phyloP scores from a whole-genome alignment of 1,139 yeast species.

The Sugiyamaella sp. region DNA sequence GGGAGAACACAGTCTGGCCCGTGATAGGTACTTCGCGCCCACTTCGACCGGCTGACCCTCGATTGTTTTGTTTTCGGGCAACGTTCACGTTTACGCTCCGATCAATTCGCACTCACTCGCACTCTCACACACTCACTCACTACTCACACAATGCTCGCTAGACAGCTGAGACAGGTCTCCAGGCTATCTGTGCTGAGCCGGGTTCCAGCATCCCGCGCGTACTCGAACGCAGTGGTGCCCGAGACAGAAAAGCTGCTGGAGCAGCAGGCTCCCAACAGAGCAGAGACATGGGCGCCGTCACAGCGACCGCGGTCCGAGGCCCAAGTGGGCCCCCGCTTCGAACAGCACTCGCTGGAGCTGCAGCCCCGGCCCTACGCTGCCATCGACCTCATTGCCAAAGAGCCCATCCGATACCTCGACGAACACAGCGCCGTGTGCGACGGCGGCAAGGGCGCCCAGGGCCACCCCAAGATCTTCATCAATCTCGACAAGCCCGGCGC shows the following conservation, averaged over 20 bases:
- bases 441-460: constrained; percentile 77
- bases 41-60: too few species aligned
- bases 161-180: constrained; percentile 13
- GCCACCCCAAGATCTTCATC: constrained; percentile 84
- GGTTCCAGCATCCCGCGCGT: background rate
- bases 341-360: constrained; percentile 62
- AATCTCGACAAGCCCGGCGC: constrained; percentile 77
- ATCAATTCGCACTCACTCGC: too few species aligned
- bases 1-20: too few species aligned
- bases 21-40: too few species aligned
- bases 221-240: constrained; percentile 16
- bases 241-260: constrained; percentile 25
- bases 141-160: constrained; percentile 6
- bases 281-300: constrained; percentile 67
- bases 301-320: constrained; percentile 67
- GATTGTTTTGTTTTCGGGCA: too few species aligned
- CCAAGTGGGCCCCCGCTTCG: constrained; percentile 66
- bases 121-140: background rate
- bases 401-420: constrained; percentile 69
- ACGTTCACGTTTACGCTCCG: too few species aligned
- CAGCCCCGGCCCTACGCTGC: constrained; percentile 88
- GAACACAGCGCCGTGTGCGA: constrained; percentile 77
- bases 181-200: background rate
- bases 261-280: constrained; percentile 77
- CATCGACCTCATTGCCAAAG: constrained; percentile 75